Base-by-base conservation (phyloP, 768 basidiomycete species). In the Trametes cingulata region DNA sequence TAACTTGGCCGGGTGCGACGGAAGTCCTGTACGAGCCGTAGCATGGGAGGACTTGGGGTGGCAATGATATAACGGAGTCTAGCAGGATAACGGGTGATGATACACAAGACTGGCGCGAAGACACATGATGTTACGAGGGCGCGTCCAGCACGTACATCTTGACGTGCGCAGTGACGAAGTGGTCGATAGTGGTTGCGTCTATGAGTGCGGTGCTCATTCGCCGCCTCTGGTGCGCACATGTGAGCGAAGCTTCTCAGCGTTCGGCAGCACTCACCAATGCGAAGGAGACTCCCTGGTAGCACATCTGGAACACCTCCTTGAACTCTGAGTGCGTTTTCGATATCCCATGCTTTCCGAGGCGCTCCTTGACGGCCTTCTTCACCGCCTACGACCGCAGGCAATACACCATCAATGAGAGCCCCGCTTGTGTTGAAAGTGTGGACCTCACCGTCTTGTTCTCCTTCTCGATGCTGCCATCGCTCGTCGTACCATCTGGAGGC, bases 1-100 rank as follows among this genome's bases (percentile, higher is more conserved):
- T 50, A 83, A 76, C 22, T 54, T 91, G n/a, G 74, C 73, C 5
- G 80, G 77, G 0, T 77, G 80, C 22, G 90, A 91, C 67, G 89
- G 85, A 5, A 85, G 86, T 14, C 89, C 89, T 0, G 75, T 88
- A n/a, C 78, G 89, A 61, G 90, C 87, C 4, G 84, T 84, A 60
- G 89, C 84, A 8, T 85, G 80, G 82, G 53, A 59, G 20, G 60
- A 63, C 27, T 9, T 17, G 20, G 40, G 1, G 13, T 46, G 40
- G 39, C 14, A 40, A 22, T 49, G 24, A n/a, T 24, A 39, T n/a
- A n/a, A n/a, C 48, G 22, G 19, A n/a, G 10, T 42, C 13, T n/a
- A n/a, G 6, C 15, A 45, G 13, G 7, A 14, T 8, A 8, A 33
- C 29, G 29, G 33, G 29, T 42, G 8, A 14, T 51, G 29, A 42